Evolutionary conservation across 2,329 filamentous ascomycete species (phyloP).

Genomic region (Alternaria novae-zelandiae): DNA sequence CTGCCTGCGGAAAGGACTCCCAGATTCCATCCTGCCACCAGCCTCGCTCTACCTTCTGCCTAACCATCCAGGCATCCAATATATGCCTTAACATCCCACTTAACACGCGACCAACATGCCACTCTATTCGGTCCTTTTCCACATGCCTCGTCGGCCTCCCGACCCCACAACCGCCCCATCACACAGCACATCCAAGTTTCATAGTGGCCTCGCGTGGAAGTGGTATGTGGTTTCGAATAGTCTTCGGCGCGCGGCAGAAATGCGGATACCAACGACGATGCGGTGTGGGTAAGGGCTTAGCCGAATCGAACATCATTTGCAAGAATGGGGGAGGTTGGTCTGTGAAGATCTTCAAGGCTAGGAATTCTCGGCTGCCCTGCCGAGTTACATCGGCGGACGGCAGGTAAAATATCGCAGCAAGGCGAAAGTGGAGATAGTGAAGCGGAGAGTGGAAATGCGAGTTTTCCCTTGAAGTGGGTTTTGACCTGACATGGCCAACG

Average conservation of each 20-base stretch:
- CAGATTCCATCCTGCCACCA: background rate
- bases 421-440: background rate
- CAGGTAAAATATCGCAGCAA: background rate
- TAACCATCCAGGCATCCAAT: background rate
- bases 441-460: background rate
- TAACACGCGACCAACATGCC: background rate
- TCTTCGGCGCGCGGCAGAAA: conserved; percentile 2
- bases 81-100: background rate
- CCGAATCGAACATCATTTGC: background rate
- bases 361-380: background rate
- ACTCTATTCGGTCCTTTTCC: background rate
- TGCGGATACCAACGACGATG: background rate
- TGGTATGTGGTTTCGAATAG: background rate
- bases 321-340: background rate
- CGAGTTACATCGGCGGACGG: background rate
- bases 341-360: background rate
- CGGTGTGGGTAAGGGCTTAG: background rate
- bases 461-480: background rate
- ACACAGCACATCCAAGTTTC: background rate
- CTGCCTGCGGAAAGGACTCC: background rate
- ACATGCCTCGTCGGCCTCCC: background rate
- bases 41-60: background rate
- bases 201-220: conserved; percentile 1
- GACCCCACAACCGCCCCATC: background rate
- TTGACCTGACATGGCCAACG: background rate